Evolutionary conservation across 345 rosid genomes (phyloP), one percentile per base, ranked within the genome.

Genomic region (Gossypium stocksii): DNA sequence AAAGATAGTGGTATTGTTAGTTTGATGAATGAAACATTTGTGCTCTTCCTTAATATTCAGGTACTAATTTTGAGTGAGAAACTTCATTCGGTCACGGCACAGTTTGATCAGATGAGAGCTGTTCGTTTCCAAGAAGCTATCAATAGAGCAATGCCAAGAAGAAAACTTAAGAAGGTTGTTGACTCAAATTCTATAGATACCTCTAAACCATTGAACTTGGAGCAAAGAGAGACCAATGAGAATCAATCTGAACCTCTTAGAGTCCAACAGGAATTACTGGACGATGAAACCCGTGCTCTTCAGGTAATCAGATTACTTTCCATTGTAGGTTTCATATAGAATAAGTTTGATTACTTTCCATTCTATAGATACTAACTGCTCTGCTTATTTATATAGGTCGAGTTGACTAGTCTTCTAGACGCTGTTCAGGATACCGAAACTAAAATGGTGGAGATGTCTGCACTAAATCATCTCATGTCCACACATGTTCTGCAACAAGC

Each of bases 361-460:
- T 80, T 66, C 59, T 75, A 27, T 59, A 22, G 46, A 67, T 78
- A 51, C 67, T 64, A 74, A 68, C 64, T 78, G 46, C 46, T 62
- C 19, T 71, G 43, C 52, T 38, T 68, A 22, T 54, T 34, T 70
- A n/a, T 84, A 84, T 85, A 93, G 98, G 93, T 88, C 4, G 98
- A 91, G 86, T 86, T 93, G 85, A 82, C 89, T 44, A 86, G 85
- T 86, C 97, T 93, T 58, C 83, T 95, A 70, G 99, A 93, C 51
- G 86, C 94, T 43, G 98, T 79, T 81, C 96, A 85, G 78, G 83
- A 93, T 86, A 95, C 97, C 5, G 99, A 90, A 85, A 90, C 97
- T 43, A 91, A 88, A 86, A 93, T 96, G 98, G 93, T 96, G 75
- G 99, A 96, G 86, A 93, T 96, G 97, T 93, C 98, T 64, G 98